Conservation (phyloP, 148 eudicot genomes). For the Fallopia convolvulus region DNA sequence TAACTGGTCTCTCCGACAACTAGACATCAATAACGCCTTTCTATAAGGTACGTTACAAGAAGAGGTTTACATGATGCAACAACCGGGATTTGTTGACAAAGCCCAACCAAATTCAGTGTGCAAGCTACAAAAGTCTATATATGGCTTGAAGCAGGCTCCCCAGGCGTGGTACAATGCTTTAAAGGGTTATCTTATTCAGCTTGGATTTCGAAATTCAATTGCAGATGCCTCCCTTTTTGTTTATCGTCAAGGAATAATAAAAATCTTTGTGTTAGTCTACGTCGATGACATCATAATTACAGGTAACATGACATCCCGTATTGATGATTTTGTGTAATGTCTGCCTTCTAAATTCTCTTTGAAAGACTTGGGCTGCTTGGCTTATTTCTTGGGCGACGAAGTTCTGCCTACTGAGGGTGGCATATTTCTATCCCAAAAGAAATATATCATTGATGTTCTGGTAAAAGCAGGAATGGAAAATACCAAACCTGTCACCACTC, state of each 20-base stretch:
- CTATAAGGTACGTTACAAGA: background rate
- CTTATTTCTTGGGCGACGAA: background rate
- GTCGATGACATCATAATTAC: conserved; percentile 6
- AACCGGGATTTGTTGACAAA: background rate
- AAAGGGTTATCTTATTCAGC: background rate
- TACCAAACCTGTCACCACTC: background rate
- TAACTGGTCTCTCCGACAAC: background rate
- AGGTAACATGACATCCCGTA: background rate
- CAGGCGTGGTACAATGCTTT: background rate
- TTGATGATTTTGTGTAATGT: background rate
- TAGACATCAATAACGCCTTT: background rate
- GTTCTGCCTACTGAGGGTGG: background rate
- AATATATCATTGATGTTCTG: background rate
- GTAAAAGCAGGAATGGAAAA: background rate
- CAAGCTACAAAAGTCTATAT: background rate
- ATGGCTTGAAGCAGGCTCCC: conserved; percentile 14
- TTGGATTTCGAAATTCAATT: background rate
- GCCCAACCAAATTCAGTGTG: background rate
- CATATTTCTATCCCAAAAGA: background rate
- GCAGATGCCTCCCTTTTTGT: background rate
- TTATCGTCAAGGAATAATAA: background rate
- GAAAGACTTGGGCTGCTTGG: background rate
- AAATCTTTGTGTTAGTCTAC: background rate
- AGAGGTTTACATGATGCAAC: background rate
- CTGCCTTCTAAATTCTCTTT: background rate